Base-by-base conservation (phyloP, 116 monocot genomes). In the Iris pallida region DNA sequence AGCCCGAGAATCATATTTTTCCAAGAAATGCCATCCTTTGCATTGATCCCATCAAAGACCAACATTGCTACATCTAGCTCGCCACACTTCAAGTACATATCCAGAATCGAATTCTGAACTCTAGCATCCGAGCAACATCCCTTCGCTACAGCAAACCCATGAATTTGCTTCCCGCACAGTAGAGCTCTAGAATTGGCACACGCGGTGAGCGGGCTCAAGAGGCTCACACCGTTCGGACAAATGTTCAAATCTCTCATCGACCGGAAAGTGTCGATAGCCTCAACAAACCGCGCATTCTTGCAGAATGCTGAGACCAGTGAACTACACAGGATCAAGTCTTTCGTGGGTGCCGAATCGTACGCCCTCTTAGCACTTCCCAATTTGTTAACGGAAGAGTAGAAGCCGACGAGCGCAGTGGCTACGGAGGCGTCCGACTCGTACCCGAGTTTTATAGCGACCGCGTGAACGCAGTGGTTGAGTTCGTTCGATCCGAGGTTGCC, bases 11-110 rank as follows among this genome's bases (percentile, higher is more conserved):
- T 83, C 9, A 87, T 64, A 42, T 61, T 87, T 51, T 58, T 83
- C 87, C 87, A 87, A 4, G 87, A 80, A 12, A 80, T 47, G 4
- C 7, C 14, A 72, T 87, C 78, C 73, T 75, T 87, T 16, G 56
- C 47, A 19, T 56, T 52, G 11, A 80, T 83, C 5, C 18, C 30
- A 51, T 83, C 45, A 45, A 83, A 87, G 60, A 83, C 54, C 4
- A 4, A 18, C 5, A 68, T 70, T 14, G 80, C 71, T 6, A 30
- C 53, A 65, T 80, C 65, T 15, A 87, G 16, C 47, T 47, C 49
- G 5, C 65, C 49, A 7, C 79, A 80, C 58, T 82, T 80, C 4
- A 61, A 69, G 68, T 87, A 87, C 62, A 83, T 72, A 44, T 83
- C 83, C 4, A 83, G 45, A 16, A 87, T 64, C 0, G 80, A 70